phyloP scores from a whole-genome alignment of 2,329 filamentous ascomycete species.

The Trichoderma oligosporum region DNA sequence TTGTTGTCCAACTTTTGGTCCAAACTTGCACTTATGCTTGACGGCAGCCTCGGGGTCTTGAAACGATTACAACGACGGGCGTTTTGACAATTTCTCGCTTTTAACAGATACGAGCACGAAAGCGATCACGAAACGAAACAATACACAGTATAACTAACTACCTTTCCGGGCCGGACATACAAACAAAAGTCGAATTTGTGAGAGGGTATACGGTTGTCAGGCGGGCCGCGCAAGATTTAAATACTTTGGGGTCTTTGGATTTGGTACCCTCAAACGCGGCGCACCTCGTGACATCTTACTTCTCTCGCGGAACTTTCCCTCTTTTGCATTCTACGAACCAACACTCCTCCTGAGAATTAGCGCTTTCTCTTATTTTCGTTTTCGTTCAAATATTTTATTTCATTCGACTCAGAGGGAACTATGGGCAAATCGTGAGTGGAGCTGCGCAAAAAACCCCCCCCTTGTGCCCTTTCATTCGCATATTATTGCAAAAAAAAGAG shows the following conservation, averaged over 20 bases:
- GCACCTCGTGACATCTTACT: not conserved
- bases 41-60: not conserved
- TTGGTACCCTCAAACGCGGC: not conserved
- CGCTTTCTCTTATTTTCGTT: not conserved
- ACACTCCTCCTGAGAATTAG: not conserved
- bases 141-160: too few relatives aligned
- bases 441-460: not conserved
- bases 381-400: not conserved
- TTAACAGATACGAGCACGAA: not conserved
- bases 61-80: not conserved
- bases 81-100: not conserved
- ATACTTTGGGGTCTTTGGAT: not conserved
- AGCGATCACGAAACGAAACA: not conserved
- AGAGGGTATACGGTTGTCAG: not conserved
- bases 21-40: conserved; percentile 4
- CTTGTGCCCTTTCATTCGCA: not conserved
- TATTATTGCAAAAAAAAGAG: not conserved
- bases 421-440: conserved; percentile 21
- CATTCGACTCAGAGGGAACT: not conserved
- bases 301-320: not conserved
- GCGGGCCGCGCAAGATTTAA: conserved; percentile 10
- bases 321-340: not conserved
- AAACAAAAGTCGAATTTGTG: not conserved
- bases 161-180: too few relatives aligned
- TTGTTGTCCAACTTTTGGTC: not conserved